Percentiles rank a stretch among this genome's conserved stretches.
Evolutionary conservation across 345 rosid species (phyloP).

Genomic region (Litchi chinensis): DNA sequence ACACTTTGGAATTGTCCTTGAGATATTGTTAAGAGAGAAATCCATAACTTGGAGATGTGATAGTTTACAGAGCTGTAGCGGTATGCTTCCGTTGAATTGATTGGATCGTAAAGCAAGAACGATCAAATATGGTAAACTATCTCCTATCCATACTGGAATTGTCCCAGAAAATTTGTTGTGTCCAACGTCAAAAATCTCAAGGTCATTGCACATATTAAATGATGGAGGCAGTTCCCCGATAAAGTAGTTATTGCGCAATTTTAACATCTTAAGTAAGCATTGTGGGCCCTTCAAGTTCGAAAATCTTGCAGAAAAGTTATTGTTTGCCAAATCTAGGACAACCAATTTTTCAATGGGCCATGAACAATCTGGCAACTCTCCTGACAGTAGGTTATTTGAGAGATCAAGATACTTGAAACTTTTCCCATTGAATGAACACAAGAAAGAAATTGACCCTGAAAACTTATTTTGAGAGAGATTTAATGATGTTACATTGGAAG

Average conservation of each 20-base stretch:
- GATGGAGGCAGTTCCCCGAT: neutral
- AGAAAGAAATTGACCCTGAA: neutral
- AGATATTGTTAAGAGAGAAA: neutral
- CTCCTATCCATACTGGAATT: neutral
- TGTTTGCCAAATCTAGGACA: neutral
- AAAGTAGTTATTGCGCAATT: neutral
- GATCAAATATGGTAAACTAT: neutral
- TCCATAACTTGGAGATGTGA: neutral
- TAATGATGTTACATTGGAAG: neutral
- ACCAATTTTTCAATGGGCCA: neutral
- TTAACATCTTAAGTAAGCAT: neutral
- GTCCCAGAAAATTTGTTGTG: neutral
- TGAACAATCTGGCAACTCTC: neutral
- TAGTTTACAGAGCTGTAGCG: neutral
- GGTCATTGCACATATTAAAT: neutral
- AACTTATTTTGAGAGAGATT: neutral
- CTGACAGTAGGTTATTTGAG: neutral
- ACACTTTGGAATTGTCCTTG: neutral
- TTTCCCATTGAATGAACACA: neutral
- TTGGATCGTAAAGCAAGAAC: neutral
- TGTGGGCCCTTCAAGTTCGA: no score
- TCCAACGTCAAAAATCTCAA: neutral
- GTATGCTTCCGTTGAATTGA: neutral
- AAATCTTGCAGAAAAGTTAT: neutral
- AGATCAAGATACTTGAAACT: neutral